Base-by-base conservation (phyloP, 345 rosid species). In the Combretum micranthum region DNA sequence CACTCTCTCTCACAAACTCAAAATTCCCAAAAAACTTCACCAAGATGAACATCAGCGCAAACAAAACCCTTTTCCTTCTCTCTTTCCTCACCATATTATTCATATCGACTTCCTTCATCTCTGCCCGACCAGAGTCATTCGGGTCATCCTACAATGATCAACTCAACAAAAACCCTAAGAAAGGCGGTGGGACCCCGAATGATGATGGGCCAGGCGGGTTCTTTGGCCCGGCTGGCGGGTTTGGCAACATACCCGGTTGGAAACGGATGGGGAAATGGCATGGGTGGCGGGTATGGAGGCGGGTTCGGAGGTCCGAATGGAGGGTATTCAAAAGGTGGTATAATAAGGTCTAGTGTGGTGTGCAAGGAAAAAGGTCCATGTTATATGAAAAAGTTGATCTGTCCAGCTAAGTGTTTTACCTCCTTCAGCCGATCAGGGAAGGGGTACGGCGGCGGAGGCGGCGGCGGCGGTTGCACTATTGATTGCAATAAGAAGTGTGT, bases 401-500 rank as follows among this genome's bases (percentile, higher is more conserved):
- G 97, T 68, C 99, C 99, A 8, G 87, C 91, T 7, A 93, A 85
- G 90, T 93, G 99, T 60, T 93, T 89, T 80, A 74, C 72, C 51
- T 86, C 88, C n/a, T 85, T 71, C 56, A 86, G 91, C 77, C 76
- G 82, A 16, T 85, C 99, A 2, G 99, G 99, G 69, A 87, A 87
- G 74, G 96, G 96, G 5, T 93, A 80, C 42, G 99, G 99, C 14
- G 76, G 64, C 15, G 99, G 99, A 0, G 99, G 99, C 4, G 99
- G 99, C 0, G 94, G 99, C 0, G 99, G 99, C 1, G 90, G 99
- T 1, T 93, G 99, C 74, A 93, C 89, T 44, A 72, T 87, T 75
- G 99, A 93, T 51, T 93, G 99, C 61, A 85, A 92, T 91, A 87
- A 88, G 74, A 88, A 87, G 69, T 93, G 99, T 52, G 26, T 80